Percentiles rank a stretch among this genome's conserved stretches.
phyloP scores from a whole-genome alignment of 768 basidiomycete species.

The Pleurotus pulmonarius region DNA sequence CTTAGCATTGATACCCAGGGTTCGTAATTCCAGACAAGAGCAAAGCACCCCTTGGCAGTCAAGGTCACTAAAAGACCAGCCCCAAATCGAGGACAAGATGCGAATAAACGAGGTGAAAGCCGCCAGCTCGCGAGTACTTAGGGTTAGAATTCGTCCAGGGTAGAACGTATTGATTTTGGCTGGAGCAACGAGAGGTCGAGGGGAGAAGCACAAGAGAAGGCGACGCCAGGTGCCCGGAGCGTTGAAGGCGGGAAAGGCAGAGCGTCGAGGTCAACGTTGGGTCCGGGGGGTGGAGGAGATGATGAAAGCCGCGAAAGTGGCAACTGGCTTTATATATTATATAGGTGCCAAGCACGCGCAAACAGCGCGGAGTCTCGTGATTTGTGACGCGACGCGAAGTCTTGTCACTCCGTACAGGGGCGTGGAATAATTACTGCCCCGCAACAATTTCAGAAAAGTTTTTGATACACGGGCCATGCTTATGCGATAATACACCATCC shows the following conservation, averaged over 20 bases:
- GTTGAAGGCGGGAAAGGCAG: constrained; percentile 36
- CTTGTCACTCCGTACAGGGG: too few species aligned
- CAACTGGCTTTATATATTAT: neutral
- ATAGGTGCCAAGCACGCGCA: neutral
- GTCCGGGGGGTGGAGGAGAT: constrained; percentile 2
- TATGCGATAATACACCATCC: too few species aligned
- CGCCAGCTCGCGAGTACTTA: constrained; percentile 37
- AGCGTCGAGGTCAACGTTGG: constrained; percentile 1
- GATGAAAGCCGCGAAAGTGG: neutral
- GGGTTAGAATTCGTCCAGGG: constrained; percentile 59
- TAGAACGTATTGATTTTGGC: constrained; percentile 45
- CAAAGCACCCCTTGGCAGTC: constrained; percentile 14
- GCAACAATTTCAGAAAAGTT: too few species aligned
- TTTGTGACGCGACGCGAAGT: too few species aligned
- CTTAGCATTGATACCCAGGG: constrained; percentile 14
- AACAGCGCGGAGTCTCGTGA: neutral
- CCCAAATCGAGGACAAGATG: constrained; percentile 20
- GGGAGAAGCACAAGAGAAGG: constrained; percentile 21
- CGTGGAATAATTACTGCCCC: too few species aligned
- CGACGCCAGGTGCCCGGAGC: constrained; percentile 44
- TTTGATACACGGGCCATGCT: too few species aligned
- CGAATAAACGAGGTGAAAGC: constrained; percentile 27
- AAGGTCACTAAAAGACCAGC: constrained; percentile 17
- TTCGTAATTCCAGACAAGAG: constrained; percentile 13
- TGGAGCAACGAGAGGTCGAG: constrained; percentile 38